phyloP scores from a whole-genome alignment of 208 protist species.

The Trichomonas vaginalis region DNA sequence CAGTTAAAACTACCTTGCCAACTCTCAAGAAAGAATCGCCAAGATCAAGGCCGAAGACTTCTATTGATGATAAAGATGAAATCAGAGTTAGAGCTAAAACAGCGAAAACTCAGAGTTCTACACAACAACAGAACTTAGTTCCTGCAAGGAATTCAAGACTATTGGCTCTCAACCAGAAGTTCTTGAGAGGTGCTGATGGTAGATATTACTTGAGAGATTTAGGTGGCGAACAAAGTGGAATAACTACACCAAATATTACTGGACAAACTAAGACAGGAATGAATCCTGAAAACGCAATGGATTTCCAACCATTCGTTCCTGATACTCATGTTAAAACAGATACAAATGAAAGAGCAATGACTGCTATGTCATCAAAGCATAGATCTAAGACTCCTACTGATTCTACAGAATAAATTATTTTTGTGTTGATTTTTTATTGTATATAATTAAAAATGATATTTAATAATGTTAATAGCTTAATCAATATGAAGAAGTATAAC shows the following conservation, averaged over 20 bases:
- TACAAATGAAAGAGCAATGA: background rate
- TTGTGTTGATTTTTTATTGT: background rate
- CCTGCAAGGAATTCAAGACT: background rate
- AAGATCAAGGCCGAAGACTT: background rate
- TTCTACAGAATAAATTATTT: background rate
- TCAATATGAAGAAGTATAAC: no score
- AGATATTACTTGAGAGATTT: slow-evolving; percentile 12
- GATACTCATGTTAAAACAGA: background rate
- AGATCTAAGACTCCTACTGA: background rate
- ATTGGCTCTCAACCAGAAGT: background rate
- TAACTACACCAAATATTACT: background rate
- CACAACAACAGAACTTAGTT: background rate
- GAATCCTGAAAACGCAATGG: background rate
- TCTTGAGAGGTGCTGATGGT: background rate
- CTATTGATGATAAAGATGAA: background rate
- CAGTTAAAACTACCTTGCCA: background rate
- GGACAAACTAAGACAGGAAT: background rate
- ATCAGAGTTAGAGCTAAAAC: background rate
- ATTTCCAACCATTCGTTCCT: background rate
- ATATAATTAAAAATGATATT: background rate
- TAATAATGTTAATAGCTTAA: no score
- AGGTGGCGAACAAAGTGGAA: background rate
- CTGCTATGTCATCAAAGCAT: background rate
- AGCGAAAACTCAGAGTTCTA: background rate
- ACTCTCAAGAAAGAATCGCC: background rate